Evolutionary conservation across 176 grass and related monocot genomes (phyloP).

Genomic region (Ananas comosus): DNA sequence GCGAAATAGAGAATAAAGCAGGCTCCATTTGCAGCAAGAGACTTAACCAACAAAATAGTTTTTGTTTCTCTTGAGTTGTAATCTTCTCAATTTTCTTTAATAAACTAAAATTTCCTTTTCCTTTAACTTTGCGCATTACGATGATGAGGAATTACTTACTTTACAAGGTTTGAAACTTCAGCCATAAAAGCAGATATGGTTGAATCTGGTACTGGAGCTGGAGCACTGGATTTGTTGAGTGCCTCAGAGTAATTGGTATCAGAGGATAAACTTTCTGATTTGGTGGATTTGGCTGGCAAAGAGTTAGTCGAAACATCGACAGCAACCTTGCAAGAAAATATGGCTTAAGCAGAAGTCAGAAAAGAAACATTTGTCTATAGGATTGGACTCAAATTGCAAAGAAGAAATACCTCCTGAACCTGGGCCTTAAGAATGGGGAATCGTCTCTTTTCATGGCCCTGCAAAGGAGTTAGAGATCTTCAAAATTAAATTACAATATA

Average conservation of each 20-base stretch:
- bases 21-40: background rate
- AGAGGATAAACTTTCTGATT: conserved; percentile 9
- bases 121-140: background rate
- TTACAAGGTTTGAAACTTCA: conserved; percentile 36
- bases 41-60: background rate
- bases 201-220: conserved; percentile 23
- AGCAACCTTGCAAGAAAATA: conserved; percentile 26
- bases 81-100: background rate
- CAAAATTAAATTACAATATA: background rate
- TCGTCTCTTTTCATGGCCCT: conserved; percentile 20
- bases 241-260: conserved; percentile 11
- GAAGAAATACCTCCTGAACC: conserved; percentile 20
- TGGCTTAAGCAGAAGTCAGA: background rate
- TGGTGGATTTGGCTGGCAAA: conserved; percentile 9
- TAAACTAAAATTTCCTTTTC: background rate
- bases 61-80: background rate
- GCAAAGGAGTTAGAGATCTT: conserved; percentile 12
- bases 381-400: conserved; percentile 11
- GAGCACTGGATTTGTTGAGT: conserved; percentile 5
- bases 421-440: conserved; percentile 30
- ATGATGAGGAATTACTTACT: conserved; percentile 21
- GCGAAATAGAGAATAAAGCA: background rate
- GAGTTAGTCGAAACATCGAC: conserved; percentile 30
- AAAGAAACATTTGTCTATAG: conserved; percentile 2
- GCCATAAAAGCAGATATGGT: conserved; percentile 33